Percentiles rank a stretch among this genome's conserved stretches.
Evolutionary conservation across 768 basidiomycete species (phyloP).

Genomic region (Daedaleopsis nitida): DNA sequence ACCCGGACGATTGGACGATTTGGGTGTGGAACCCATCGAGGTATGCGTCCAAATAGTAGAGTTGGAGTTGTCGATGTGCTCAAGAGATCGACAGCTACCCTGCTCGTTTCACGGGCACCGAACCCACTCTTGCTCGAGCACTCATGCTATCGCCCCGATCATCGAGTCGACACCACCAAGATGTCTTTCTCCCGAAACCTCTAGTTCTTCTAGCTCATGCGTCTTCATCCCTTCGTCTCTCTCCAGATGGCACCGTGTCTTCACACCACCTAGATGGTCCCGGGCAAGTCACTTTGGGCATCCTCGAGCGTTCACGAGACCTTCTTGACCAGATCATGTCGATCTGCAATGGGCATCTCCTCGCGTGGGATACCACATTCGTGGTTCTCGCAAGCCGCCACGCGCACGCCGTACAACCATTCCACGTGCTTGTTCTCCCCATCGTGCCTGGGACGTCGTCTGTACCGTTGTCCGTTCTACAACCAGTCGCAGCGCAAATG

Average conservation of each 20-base stretch:
- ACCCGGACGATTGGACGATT: slow-evolving; percentile 19
- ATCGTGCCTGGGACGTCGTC: background rate
- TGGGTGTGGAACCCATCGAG: slow-evolving; percentile 21
- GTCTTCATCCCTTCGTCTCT: slow-evolving; percentile 14
- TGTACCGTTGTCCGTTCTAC: background rate
- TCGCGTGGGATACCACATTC: background rate
- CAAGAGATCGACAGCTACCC: slow-evolving; percentile 1
- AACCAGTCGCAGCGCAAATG: background rate
- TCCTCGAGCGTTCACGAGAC: slow-evolving; percentile 10
- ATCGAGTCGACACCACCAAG: background rate
- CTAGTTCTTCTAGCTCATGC: slow-evolving; percentile 18
- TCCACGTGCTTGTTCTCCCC: slow-evolving; percentile 12
- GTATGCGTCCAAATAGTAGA: slow-evolving; percentile 8
- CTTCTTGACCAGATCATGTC: slow-evolving; percentile 5
- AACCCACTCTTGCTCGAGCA: background rate
- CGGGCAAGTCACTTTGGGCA: slow-evolving; percentile 6
- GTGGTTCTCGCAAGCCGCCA: slow-evolving; percentile 5
- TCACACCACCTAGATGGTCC: slow-evolving; percentile 1
- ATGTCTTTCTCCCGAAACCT: slow-evolving; percentile 11
- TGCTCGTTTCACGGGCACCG: background rate
- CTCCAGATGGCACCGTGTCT: slow-evolving; percentile 11
- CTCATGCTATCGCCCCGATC: slow-evolving; percentile 20
- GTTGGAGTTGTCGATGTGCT: background rate
- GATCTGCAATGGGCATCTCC: background rate
- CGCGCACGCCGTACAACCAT: background rate